These are phyloP conservation scores for Silene vulgaris DNA, from an alignment of 179 eudicot species.

Conservation along the genomic window DNA sequence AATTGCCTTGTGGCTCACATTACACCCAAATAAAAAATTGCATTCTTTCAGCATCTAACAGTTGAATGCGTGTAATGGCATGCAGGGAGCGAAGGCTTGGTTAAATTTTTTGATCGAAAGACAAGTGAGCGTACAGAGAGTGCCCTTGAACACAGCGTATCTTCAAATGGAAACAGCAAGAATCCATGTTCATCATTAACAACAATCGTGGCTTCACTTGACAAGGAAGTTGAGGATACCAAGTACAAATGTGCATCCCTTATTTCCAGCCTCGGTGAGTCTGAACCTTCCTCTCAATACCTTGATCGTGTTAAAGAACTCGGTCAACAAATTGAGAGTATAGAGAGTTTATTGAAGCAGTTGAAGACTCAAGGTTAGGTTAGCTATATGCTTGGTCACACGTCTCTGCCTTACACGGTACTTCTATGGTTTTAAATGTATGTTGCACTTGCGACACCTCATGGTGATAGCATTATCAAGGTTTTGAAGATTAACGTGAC, in stretches of 20 bases:
- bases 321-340: constrained; percentile 53
- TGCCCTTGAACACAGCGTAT: constrained; percentile 28
- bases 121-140: constrained; percentile 31
- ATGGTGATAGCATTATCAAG: not conserved
- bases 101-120: constrained; percentile 42
- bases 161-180: constrained; percentile 26
- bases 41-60: not conserved
- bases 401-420: not conserved
- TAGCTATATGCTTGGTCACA: constrained; percentile 20
- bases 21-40: no score
- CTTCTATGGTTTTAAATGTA: no score
- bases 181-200: constrained; percentile 28
- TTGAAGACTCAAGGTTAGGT: constrained; percentile 39
- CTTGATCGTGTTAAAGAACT: constrained; percentile 54
- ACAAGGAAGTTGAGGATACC: constrained; percentile 52
- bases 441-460: no score
- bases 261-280: constrained; percentile 31
- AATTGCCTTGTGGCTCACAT: no score
- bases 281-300: constrained; percentile 41
- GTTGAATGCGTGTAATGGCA: not conserved
- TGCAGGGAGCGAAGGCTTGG: constrained; percentile 70
- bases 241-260: constrained; percentile 60
- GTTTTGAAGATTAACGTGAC: not conserved
- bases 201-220: constrained; percentile 56
- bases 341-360: constrained; percentile 54